A percentile compares a stretch with the other conserved stretches of the same genome.
Conservation (phyloP, 2,329 filamentous ascomycete species). For the Rhynchosporium secalis region DNA sequence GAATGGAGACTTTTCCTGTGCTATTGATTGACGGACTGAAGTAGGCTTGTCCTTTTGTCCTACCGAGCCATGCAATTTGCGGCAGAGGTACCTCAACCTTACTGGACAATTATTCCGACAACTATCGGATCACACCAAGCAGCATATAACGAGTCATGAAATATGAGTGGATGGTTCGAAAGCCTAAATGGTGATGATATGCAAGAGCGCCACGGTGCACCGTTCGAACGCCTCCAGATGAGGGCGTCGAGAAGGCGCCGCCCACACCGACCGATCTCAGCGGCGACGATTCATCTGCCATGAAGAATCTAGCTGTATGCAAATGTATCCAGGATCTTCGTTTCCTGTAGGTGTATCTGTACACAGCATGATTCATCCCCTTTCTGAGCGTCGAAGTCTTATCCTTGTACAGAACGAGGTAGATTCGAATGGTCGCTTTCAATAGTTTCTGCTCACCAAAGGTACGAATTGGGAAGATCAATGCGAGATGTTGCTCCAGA, state of each 20-base stretch:
- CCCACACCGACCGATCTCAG: slow-evolving; percentile 7
- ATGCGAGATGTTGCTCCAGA: too few relatives aligned
- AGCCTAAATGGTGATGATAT: background rate
- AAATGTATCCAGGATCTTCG: background rate
- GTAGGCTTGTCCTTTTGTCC: slow-evolving; percentile 17
- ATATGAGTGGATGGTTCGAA: background rate
- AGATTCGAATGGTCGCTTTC: background rate
- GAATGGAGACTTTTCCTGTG: slow-evolving; percentile 1
- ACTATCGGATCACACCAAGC: background rate
- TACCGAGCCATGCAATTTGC: slow-evolving; percentile 6
- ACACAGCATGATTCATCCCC: background rate
- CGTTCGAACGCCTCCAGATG: slow-evolving; percentile 7
- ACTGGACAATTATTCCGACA: background rate
- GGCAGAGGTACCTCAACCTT: background rate
- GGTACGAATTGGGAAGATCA: background rate
- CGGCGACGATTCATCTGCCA: background rate
- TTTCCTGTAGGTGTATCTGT: background rate
- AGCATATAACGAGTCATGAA: background rate
- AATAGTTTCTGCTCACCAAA: background rate
- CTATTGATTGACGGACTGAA: slow-evolving; percentile 22
- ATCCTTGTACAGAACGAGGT: background rate
- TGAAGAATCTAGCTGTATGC: background rate
- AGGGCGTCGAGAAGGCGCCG: background rate
- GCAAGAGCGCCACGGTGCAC: slow-evolving; percentile 2
- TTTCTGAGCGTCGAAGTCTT: background rate